Percentiles rank a stretch among this genome's conserved stretches.
Evolutionary conservation across 1,284 basidiomycete species (phyloP).

Genomic region (Golubevia pallescens): DNA sequence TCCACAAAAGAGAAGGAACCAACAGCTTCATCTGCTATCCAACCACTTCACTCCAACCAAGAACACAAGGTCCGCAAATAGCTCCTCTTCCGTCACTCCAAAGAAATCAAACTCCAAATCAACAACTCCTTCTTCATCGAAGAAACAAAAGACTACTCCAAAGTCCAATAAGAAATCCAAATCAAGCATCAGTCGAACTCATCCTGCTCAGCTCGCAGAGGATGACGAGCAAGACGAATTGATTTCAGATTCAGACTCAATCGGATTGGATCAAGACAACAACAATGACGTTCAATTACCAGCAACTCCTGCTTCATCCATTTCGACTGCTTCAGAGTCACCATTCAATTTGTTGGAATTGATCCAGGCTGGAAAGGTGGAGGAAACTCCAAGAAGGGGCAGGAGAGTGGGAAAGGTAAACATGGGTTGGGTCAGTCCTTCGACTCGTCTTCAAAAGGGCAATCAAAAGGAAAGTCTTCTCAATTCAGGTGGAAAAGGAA

Average conservation of each 20-base stretch:
- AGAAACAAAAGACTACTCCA: background rate
- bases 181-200: background rate
- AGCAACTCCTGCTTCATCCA: background rate
- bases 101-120: background rate
- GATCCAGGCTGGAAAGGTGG: background rate
- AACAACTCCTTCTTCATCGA: background rate
- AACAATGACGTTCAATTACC: background rate
- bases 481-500: background rate
- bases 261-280: background rate
- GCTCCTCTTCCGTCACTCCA: background rate
- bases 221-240: background rate
- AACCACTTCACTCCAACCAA: background rate
- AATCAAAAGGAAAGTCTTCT: background rate
- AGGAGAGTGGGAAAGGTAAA: conserved; percentile 31
- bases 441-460: background rate
- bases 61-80: background rate
- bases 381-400: conserved; percentile 26
- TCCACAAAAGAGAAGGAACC: too few species aligned
- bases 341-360: background rate
- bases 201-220: background rate
- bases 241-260: background rate
- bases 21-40: background rate
- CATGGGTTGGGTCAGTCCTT: conserved; percentile 26
- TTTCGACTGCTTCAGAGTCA: background rate
- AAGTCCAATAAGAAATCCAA: background rate